Conservation (phyloP, 164 flowering plant species). For the Aristolochia contorta region DNA sequence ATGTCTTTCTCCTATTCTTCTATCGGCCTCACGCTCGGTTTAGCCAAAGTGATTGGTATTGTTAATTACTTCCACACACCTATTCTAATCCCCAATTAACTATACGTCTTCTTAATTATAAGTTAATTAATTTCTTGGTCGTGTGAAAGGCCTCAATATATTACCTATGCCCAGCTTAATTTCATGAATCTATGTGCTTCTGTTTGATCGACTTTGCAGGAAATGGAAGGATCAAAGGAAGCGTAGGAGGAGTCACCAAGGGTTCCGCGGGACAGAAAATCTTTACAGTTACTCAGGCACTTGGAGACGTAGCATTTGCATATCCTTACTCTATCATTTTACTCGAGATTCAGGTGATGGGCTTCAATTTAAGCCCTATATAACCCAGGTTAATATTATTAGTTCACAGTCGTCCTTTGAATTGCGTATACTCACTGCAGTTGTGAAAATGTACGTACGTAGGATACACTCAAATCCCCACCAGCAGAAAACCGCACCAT, state of each 20-base stretch:
- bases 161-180: too few species aligned
- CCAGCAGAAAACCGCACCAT: conserved; percentile 56
- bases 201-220: conserved; percentile 19
- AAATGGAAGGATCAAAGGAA: conserved; percentile 49
- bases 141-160: too few species aligned
- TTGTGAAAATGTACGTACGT: conserved; percentile 3
- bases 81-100: too few species aligned
- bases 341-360: conserved; percentile 65
- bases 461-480: conserved; percentile 60
- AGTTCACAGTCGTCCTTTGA: too few species aligned
- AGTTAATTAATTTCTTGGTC: too few species aligned
- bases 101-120: too few species aligned
- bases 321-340: conserved; percentile 60
- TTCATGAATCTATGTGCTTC: background rate
- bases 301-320: conserved; percentile 82
- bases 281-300: conserved; percentile 49
- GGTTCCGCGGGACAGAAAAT: conserved; percentile 26
- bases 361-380: background rate
- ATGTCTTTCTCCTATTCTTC: conserved; percentile 28
- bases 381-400: too few species aligned
- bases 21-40: conserved; percentile 22
- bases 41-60: conserved; percentile 30
- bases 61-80: too few species aligned
- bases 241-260: conserved; percentile 36
- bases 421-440: background rate